A percentile compares a stretch with the other conserved stretches of the same genome.
Conservation (phyloP, 306 rosid species). For the Datisca glomerata region DNA sequence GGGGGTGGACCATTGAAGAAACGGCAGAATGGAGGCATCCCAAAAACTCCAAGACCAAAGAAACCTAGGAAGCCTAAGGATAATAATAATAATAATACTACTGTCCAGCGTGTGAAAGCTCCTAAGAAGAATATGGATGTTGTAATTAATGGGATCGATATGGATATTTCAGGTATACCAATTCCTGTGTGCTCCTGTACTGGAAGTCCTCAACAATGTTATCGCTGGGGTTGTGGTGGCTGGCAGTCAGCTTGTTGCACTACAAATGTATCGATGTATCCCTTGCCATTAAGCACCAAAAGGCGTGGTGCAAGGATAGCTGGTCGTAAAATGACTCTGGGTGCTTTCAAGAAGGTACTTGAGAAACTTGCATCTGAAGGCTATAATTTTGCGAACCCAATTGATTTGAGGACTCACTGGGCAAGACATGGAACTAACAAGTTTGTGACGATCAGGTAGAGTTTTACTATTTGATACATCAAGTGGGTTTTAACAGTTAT, state of each 20-base stretch:
- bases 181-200: conserved; percentile 94
- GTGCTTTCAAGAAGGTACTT: conserved; percentile 95
- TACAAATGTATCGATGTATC: conserved; percentile 69
- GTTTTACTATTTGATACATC: conserved; percentile 17
- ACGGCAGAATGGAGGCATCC: conserved; percentile 45
- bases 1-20: conserved; percentile 49
- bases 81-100: conserved; percentile 30
- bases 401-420: conserved; percentile 91
- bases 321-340: conserved; percentile 97
- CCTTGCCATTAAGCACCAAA: conserved; percentile 95
- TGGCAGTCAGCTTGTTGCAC: conserved; percentile 99
- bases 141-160: conserved; percentile 65
- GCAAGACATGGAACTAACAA: conserved; percentile 99
- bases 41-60: conserved; percentile 60
- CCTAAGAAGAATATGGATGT: conserved; percentile 68
- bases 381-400: conserved; percentile 77
- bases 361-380: conserved; percentile 96
- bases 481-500: conserved; percentile 12
- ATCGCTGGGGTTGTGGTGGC: conserved; percentile 97
- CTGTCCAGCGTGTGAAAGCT: conserved; percentile 61
- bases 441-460: conserved; percentile 96
- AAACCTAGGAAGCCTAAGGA: conserved; percentile 72
- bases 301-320: conserved; percentile 97
- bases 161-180: conserved; percentile 82
- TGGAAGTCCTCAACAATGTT: conserved; percentile 80